Conservation (phyloP, 441 rosid species). For the Erodium moschatum region DNA sequence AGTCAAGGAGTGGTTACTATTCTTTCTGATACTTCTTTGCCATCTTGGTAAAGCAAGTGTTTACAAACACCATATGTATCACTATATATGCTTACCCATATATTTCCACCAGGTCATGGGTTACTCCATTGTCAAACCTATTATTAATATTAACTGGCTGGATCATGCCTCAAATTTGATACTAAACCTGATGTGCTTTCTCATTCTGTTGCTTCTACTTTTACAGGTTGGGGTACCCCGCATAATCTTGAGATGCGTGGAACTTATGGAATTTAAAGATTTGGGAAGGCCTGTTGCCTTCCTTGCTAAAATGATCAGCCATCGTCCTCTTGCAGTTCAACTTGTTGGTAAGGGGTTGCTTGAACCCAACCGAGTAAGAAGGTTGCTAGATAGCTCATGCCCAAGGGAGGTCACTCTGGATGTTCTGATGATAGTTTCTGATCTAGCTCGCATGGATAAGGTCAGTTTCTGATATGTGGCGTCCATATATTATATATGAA, state of each 20-base stretch:
- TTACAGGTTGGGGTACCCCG: constrained; percentile 73
- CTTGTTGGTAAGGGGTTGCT: constrained; percentile 78
- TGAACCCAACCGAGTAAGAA: constrained; percentile 64
- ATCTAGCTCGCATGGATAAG: constrained; percentile 92
- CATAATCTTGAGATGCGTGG: constrained; percentile 61
- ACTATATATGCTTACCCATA: not conserved
- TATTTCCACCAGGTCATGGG: constrained; percentile 1
- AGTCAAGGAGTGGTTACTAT: constrained; percentile 1
- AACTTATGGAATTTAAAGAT: constrained; percentile 70
- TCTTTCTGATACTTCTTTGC: not conserved
- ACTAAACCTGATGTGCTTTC: constrained; percentile 11
- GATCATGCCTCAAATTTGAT: not conserved
- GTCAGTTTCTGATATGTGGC: constrained; percentile 32
- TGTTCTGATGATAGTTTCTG: constrained; percentile 81
- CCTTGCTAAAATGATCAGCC: constrained; percentile 78
- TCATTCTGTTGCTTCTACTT: constrained; percentile 22
- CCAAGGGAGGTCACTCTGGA: constrained; percentile 79
- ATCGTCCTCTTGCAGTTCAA: constrained; percentile 71
- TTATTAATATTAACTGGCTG: not conserved
- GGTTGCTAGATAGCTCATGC: constrained; percentile 54
- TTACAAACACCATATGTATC: not conserved
- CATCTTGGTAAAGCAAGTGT: not conserved
- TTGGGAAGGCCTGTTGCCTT: constrained; percentile 79
- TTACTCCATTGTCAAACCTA: not conserved
- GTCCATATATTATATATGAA: not conserved